Evolutionary conservation across 352 stramenopile species (phyloP), one percentile per base, ranked within the genome.

Genomic region (Pythium phragmitis): DNA sequence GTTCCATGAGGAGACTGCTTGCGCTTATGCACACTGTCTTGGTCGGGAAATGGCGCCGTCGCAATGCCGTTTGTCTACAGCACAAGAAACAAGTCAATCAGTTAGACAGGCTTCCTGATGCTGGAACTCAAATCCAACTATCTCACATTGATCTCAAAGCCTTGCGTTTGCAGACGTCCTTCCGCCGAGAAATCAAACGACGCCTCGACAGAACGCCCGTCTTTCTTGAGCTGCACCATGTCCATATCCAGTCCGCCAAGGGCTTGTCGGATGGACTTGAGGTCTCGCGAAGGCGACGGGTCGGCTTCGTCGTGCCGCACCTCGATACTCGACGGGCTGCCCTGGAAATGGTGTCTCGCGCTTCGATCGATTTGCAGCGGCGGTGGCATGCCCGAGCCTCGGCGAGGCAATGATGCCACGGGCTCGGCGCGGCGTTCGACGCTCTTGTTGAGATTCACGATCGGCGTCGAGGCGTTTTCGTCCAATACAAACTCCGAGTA

Each of bases 151-250:
- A 94, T 94, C 69, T 94, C 85, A 50, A 94, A 94, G 46, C 85
- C 85, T 66, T 94, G 85, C 2, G 85, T 92, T 56, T 94, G 82
- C 21, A 94, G 62, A 42, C 81, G 59, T 3, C 85, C 85, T 33
- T 85, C 83, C 0, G 82, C 83, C 6, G 85, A 89, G 45, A 94
- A 94, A 60, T 94, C 85, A 70, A 92, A 94, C 0, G 82, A 92
- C 7, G 82, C 81, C 23, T 78, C 79, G 12, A 92, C 70, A 0
- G 72, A 69, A 34, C 77, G 79, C 39, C 83, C 77, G 34, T 91
- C 81, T 47, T 75, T 78, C 60, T 86, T 87, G 0, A 89, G 70
- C 49, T 87, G 72, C 16, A 70, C 47, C 58, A 90, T 88, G 63
- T 92, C 79, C 47, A 94, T 60, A 33, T 89, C 80, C 5, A 94